Percentiles rank a stretch among this genome's conserved stretches.
Evolutionary conservation across 2,329 filamentous ascomycete species (phyloP).

Genomic region (Bipolaris victoriae): DNA sequence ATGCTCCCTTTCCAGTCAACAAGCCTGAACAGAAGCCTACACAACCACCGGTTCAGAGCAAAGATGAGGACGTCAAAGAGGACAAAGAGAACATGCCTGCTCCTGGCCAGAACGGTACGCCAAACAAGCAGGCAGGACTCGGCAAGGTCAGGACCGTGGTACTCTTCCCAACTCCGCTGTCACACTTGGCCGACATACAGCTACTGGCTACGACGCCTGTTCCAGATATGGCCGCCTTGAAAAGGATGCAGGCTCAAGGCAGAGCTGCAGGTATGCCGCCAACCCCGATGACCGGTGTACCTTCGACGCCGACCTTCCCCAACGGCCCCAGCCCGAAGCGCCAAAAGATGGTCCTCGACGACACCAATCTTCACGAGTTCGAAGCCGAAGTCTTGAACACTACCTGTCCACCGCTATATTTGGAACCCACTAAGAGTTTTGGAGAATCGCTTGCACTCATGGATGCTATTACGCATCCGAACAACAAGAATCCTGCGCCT

Average conservation of each 20-base stretch:
- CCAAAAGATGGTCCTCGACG: constrained; percentile 77
- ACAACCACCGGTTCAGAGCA: constrained; percentile 29
- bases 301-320: constrained; percentile 64
- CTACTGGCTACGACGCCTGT: constrained; percentile 75
- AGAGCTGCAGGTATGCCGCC: constrained; percentile 65
- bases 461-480: constrained; percentile 73
- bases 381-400: constrained; percentile 78
- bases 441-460: constrained; percentile 75
- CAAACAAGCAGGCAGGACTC: constrained; percentile 54
- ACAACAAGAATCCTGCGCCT: constrained; percentile 77
- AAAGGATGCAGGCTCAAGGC: constrained; percentile 55
- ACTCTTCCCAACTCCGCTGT: constrained; percentile 81
- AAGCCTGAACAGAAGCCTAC: constrained; percentile 36
- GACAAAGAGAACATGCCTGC: constrained; percentile 66
- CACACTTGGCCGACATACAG: constrained; percentile 74
- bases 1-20: constrained; percentile 69
- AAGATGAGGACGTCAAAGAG: constrained; percentile 35
- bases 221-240: constrained; percentile 56
- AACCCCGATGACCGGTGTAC: constrained; percentile 63
- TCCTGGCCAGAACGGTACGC: constrained; percentile 53
- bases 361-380: constrained; percentile 72
- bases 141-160: constrained; percentile 76
- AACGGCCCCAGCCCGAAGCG: constrained; percentile 71
- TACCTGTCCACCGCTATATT: constrained; percentile 74
- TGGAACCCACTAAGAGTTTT: constrained; percentile 74